Evolutionary conservation across 2,329 filamentous ascomycete genomes (phyloP).

Genomic region (Fusarium duplospermum): DNA sequence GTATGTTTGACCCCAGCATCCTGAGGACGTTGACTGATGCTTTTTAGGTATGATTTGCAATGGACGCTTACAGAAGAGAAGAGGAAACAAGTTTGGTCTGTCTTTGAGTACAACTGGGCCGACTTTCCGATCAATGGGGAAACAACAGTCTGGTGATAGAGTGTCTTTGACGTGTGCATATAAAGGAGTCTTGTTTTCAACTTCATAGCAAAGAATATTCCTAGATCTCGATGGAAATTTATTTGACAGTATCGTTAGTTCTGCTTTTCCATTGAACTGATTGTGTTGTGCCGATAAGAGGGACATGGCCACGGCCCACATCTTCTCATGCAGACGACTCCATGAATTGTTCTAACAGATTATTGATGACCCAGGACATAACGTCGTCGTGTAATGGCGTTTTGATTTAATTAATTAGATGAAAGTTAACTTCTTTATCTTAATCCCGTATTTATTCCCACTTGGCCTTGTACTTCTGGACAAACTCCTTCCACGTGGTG

Average conservation of each 20-base stretch:
- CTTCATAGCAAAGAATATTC: background rate
- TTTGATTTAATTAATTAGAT: background rate
- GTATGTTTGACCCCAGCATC: background rate
- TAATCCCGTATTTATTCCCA: constrained; percentile 34
- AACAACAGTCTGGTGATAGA: background rate
- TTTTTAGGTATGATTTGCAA: background rate
- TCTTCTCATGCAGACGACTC: background rate
- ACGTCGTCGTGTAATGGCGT: background rate
- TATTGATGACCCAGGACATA: background rate
- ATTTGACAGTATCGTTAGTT: background rate
- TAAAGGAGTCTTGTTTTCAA: background rate
- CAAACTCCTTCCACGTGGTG: constrained; percentile 53
- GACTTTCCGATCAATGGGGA: background rate
- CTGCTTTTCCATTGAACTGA: background rate
- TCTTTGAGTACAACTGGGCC: background rate
- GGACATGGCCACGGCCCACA: background rate
- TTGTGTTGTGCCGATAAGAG: background rate
- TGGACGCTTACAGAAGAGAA: background rate
- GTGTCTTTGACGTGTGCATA: background rate
- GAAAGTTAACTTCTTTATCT: background rate
- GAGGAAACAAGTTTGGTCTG: background rate
- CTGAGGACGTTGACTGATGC: background rate
- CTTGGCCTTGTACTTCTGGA: constrained; percentile 46
- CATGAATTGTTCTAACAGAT: no score
- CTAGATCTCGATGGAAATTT: background rate